Conservation (phyloP, 371 early-diverging fungal species). For the Smittium culicis region DNA sequence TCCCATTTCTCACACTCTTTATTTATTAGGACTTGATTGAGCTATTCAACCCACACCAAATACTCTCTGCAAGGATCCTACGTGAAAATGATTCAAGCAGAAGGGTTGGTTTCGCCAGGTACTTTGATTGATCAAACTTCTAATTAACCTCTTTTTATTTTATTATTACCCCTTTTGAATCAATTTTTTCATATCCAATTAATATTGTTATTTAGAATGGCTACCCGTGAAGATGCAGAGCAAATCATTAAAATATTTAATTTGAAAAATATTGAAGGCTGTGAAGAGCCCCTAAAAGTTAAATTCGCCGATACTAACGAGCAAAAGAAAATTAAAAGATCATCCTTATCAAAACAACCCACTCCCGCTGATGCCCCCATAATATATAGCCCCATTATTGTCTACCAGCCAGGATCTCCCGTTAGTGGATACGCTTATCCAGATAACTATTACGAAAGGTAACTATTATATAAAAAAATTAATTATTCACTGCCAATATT, state of each 20-base stretch:
- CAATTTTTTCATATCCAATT: too few species aligned
- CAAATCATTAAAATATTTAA: slow-evolving; percentile 54
- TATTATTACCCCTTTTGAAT: too few species aligned
- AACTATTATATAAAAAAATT: too few species aligned
- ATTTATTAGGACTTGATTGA: slow-evolving; percentile 40
- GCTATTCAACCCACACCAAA: slow-evolving; percentile 46
- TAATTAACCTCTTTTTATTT: background rate
- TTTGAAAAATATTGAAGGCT: slow-evolving; percentile 42
- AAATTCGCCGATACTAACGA: slow-evolving; percentile 69
- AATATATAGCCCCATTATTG: background rate
- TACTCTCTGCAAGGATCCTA: slow-evolving; percentile 57
- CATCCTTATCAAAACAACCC: background rate
- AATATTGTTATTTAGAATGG: too few species aligned
- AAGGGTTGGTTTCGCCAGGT: slow-evolving; percentile 72
- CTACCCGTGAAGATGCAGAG: slow-evolving; percentile 48
- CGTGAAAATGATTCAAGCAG: slow-evolving; percentile 45
- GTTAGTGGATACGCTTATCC: background rate
- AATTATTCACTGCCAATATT: too few species aligned
- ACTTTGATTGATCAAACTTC: slow-evolving; percentile 8
- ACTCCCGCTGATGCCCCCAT: background rate
- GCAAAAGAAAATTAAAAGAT: slow-evolving; percentile 57
- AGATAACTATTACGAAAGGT: background rate
- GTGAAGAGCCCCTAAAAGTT: slow-evolving; percentile 53
- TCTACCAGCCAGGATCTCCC: background rate
- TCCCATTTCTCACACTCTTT: background rate